phyloP scores from a whole-genome alignment of 495 filamentous ascomycete genomes.

The Astrothelium subdiscretum region DNA sequence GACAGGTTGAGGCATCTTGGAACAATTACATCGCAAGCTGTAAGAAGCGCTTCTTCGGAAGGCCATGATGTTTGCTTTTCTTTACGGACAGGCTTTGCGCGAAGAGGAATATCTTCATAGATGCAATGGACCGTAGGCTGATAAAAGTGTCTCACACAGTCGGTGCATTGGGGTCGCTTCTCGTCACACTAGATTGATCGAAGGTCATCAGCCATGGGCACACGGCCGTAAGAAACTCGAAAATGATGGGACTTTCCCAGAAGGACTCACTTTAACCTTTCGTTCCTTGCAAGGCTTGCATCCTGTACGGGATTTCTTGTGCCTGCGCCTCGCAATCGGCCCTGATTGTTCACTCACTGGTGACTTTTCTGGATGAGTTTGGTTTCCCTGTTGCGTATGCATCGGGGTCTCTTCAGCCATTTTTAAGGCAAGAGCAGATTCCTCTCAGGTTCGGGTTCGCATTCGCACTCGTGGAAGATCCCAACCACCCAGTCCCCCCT shows the following conservation, averaged over 20 bases:
- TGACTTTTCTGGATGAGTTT: too few relatives aligned
- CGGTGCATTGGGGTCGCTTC: neutral
- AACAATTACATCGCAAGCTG: neutral
- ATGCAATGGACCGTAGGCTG: neutral
- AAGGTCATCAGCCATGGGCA: neutral
- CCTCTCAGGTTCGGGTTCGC: neutral
- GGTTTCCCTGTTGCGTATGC: neutral
- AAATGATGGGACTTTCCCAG: neutral
- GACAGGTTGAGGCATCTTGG: neutral
- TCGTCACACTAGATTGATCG: neutral
- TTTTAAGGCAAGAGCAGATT: neutral
- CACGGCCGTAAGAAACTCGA: neutral
- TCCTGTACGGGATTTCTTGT: neutral
- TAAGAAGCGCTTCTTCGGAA: neutral
- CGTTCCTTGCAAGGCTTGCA: neutral
- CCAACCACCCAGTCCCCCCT: neutral
- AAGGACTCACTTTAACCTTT: neutral
- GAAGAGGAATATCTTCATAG: neutral
- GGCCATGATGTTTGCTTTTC: neutral
- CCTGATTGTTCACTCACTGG: neutral
- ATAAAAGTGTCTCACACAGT: neutral
- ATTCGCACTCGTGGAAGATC: neutral
- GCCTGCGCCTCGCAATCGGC: neutral
- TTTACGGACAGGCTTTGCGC: neutral
- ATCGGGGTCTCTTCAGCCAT: neutral